These are phyloP conservation scores for Phellinidium pouzarii DNA, from an alignment of 1,284 basidiomycete species.

Conservation along the genomic window DNA sequence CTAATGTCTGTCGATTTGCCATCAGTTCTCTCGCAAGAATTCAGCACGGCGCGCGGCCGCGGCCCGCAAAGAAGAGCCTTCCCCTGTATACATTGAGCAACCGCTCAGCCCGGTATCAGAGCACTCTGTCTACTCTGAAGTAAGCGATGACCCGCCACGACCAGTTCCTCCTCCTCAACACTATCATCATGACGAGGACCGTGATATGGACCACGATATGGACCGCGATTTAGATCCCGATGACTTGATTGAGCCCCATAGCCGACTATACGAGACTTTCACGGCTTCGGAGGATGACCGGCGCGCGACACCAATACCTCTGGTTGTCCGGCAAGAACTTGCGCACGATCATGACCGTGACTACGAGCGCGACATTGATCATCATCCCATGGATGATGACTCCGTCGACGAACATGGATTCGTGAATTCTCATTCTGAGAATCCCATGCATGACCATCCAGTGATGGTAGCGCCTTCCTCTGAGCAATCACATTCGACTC, in stretches of 20 bases:
- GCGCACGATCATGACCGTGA: neutral
- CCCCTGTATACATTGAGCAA: neutral
- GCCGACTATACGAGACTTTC: constrained; percentile 15
- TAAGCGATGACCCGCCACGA: neutral
- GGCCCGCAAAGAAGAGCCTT: neutral
- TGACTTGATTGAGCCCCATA: constrained; percentile 14
- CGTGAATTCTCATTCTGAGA: constrained; percentile 4
- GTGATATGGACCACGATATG: constrained; percentile 6
- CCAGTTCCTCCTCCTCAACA: constrained; percentile 13
- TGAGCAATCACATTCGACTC: constrained; percentile 9
- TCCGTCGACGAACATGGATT: constrained; percentile 9
- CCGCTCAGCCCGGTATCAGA: constrained; percentile 8
- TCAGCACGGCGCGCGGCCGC: constrained; percentile 3
- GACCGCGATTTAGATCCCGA: constrained; percentile 3
- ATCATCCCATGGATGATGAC: neutral
- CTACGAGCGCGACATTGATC: neutral
- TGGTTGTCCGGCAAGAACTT: constrained; percentile 2
- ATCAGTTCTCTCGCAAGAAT: constrained; percentile 13
- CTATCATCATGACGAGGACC: neutral
- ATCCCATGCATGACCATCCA: neutral
- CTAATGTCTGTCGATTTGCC: neutral
- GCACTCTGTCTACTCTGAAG: neutral
- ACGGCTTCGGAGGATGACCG: constrained; percentile 9
- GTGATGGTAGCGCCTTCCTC: constrained; percentile 8
- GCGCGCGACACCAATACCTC: neutral